Percentiles rank a stretch among this genome's conserved stretches.
These are phyloP conservation scores for Akanthomyces lecanii DNA, from an alignment of 2,329 filamentous ascomycete genomes.

Conservation along the genomic window DNA sequence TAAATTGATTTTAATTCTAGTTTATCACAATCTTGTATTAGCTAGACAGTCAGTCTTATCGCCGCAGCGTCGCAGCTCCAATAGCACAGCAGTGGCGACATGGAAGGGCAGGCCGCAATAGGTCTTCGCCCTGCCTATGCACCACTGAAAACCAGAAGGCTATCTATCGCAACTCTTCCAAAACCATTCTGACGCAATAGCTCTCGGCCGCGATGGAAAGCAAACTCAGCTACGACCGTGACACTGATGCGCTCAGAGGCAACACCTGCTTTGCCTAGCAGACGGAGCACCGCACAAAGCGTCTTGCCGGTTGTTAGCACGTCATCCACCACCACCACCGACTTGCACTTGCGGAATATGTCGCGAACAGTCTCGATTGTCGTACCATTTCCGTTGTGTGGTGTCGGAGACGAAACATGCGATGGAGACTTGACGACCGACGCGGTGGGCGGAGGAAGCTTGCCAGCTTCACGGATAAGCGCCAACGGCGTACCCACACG, in stretches of 20 bases:
- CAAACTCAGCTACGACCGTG: conserved; percentile 56
- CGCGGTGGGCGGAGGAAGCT: conserved; percentile 54
- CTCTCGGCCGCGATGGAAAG: conserved; percentile 47
- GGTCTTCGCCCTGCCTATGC: not conserved
- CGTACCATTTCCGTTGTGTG: conserved; percentile 10
- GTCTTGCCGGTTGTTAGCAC: conserved; percentile 54
- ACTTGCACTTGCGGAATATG: conserved; percentile 34
- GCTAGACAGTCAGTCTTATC: no score
- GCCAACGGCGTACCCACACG: conserved; percentile 39
- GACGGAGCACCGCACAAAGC: conserved; percentile 47
- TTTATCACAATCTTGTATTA: no score
- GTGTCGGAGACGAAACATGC: conserved; percentile 47
- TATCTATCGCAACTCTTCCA: conserved; percentile 46
- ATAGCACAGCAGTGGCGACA: no score
- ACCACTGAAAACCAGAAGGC: conserved; percentile 43
- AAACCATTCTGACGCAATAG: conserved; percentile 44
- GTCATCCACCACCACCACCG: conserved; percentile 57
- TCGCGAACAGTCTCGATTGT: conserved; percentile 47
- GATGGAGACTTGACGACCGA: conserved; percentile 46
- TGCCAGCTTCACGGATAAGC: conserved; percentile 52
- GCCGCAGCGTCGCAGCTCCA: no score
- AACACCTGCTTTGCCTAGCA: conserved; percentile 43
- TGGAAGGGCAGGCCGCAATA: no score
- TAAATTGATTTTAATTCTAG: no score
- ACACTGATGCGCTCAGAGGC: conserved; percentile 38